Evolutionary conservation across 2,329 filamentous ascomycete genomes (phyloP).

Genomic region (Metarhizium brunneum): DNA sequence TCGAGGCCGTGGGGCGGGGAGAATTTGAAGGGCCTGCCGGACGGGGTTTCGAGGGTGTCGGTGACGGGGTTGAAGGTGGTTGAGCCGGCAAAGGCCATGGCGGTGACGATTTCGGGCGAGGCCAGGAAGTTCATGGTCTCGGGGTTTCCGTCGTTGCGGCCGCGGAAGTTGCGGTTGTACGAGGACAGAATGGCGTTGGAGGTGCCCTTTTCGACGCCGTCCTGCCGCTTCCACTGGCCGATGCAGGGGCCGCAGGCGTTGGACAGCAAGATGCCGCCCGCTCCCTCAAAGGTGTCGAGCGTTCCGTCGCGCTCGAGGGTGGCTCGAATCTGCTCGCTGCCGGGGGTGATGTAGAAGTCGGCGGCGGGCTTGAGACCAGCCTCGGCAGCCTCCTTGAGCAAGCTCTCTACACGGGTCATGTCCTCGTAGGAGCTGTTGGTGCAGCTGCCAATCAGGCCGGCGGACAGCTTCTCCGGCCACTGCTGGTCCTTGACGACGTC

Average conservation of each 20-base stretch:
- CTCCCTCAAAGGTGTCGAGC: slow-evolving; percentile 73
- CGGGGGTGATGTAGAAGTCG: slow-evolving; percentile 93
- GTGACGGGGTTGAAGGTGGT: slow-evolving; percentile 96
- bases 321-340: slow-evolving; percentile 92
- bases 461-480: slow-evolving; percentile 87
- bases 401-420: slow-evolving; percentile 89
- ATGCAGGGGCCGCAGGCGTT: slow-evolving; percentile 95
- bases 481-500: slow-evolving; percentile 71
- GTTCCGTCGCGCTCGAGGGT: slow-evolving; percentile 86
- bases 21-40: slow-evolving; percentile 79
- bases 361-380: slow-evolving; percentile 86
- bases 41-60: slow-evolving; percentile 70
- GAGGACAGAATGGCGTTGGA: slow-evolving; percentile 92
- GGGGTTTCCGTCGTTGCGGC: slow-evolving; percentile 92
- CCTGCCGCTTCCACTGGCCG: slow-evolving; percentile 89
- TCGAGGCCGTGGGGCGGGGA: slow-evolving; percentile 64
- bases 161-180: slow-evolving; percentile 97
- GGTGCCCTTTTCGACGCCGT: slow-evolving; percentile 75
- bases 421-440: slow-evolving; percentile 99
- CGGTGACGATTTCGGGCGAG: slow-evolving; percentile 92
- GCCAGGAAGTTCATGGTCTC: slow-evolving; percentile 98
- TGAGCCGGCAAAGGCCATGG: slow-evolving; percentile 84
- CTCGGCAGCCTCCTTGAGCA: slow-evolving; percentile 81
- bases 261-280: slow-evolving; percentile 81
- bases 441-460: slow-evolving; percentile 92